Base-by-base conservation (phyloP, 352 stramenopile species). In the Aphanomyces astaci region DNA sequence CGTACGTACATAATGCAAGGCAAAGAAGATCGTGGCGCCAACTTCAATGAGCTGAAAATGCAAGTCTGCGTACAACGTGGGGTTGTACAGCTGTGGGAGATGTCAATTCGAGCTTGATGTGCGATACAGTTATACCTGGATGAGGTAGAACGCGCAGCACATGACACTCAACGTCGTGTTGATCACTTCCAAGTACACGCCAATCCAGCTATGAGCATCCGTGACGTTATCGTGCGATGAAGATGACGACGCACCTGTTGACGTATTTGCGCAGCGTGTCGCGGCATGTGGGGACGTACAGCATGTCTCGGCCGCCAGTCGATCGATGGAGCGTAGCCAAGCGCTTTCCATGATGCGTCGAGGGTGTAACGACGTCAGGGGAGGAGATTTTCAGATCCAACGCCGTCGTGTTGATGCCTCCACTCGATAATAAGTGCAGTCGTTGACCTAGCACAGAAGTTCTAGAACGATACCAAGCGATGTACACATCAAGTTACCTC, bases 111-210 rank as follows among this genome's bases (percentile, higher is more conserved):
- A 17, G 3, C 28, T 24, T n/a, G 28, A 32, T n/a, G 15, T 30
- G 28, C 22, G n/a, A 5, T 0, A 25, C 17, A 7, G 0, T 63
- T 54, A 31, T 48, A 86, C 80, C 75, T 88, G 77, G 4, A 76
- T 73, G 43, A 90, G 76, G 57, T 90, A 88, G 19, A 82, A 64
- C 4, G 72, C 64, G 49, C 87, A 88, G 31, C 86, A 86, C 45
- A 86, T 52, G 59, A 86, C 73, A 56, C 80, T 90, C 19, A 86
- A 78, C 15, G 68, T 55, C 22, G 87, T 81, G 55, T 90, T 90
- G 33, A 76, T 53, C 2, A 86, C 31, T 64, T 90, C 82, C 25
- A 88, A 59, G 39, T 75, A 80, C 3, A 88, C 40, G 15, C 82
- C 82, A 28, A 67, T 28, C 22, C 39, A 45, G 25, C 60, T 67